Evolutionary conservation across 768 basidiomycete species (phyloP).

Genomic region (Paxillus ammoniavirescens): DNA sequence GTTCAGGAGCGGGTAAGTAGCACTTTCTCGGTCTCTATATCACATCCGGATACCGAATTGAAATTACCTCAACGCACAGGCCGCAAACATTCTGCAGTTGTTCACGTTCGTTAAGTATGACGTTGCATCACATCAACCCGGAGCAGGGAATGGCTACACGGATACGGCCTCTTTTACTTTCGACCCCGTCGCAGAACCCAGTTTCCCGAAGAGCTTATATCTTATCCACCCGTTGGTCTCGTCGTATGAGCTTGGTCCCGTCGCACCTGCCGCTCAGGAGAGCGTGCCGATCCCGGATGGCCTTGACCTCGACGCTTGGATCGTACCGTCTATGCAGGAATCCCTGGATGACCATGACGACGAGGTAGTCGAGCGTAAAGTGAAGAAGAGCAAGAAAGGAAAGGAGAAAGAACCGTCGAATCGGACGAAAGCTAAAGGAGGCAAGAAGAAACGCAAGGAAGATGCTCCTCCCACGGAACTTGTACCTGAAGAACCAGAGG

Average conservation of each 20-base stretch:
- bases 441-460: conserved; percentile 46
- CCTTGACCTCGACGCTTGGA: conserved; percentile 83
- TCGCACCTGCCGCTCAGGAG: conserved; percentile 76
- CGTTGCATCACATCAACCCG: conserved; percentile 53
- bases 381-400: conserved; percentile 42
- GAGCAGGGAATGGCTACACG: conserved; percentile 33
- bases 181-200: conserved; percentile 37
- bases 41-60: neutral
- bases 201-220: conserved; percentile 87
- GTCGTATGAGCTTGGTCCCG: conserved; percentile 80
- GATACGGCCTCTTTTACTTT: conserved; percentile 37
- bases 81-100: conserved; percentile 75
- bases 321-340: conserved; percentile 59
- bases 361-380: conserved; percentile 39
- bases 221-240: conserved; percentile 80
- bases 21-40: neutral
- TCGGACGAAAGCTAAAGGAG: conserved; percentile 32
- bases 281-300: conserved; percentile 82
- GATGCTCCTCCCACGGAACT: conserved; percentile 24
- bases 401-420: conserved; percentile 43
- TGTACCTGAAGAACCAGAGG: conserved; percentile 41
- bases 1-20: conserved; percentile 84
- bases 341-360: conserved; percentile 28
- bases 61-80: conserved; percentile 42
- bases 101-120: conserved; percentile 78